Evolutionary conservation across 2,329 filamentous ascomycete genomes (phyloP).

Genomic region (Aspergillus neoniger): DNA sequence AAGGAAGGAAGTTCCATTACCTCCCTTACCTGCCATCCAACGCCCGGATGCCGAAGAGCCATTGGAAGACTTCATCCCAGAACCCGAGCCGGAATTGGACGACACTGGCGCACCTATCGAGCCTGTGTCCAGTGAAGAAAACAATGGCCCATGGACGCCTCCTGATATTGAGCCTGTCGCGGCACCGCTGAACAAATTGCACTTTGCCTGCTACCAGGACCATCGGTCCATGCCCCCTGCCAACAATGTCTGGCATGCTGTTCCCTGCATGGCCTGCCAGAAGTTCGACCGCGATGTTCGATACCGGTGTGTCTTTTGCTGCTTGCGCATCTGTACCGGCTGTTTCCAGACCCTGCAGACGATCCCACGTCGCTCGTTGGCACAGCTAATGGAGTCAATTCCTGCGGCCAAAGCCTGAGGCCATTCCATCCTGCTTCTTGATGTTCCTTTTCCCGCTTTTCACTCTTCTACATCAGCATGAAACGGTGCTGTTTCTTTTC

Average conservation of each 20-base stretch:
- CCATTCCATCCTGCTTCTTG: background rate
- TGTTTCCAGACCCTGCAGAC: slow-evolving; percentile 40
- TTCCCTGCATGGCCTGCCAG: slow-evolving; percentile 48
- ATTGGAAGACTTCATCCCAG: slow-evolving; percentile 38
- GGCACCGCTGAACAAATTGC: slow-evolving; percentile 38
- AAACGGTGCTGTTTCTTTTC: background rate
- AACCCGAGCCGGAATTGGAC: slow-evolving; percentile 26
- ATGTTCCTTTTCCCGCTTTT: background rate
- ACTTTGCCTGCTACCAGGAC: slow-evolving; percentile 43
- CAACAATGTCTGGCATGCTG: slow-evolving; percentile 43
- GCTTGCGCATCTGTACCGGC: slow-evolving; percentile 40
- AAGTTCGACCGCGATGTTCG: slow-evolving; percentile 41
- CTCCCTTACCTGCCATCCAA: slow-evolving; percentile 17
- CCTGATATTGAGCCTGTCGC: slow-evolving; percentile 38
- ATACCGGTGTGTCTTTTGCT: slow-evolving; percentile 46
- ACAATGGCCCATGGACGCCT: slow-evolving; percentile 27
- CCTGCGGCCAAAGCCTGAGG: slow-evolving; percentile 5
- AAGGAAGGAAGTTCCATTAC: slow-evolving; percentile 16
- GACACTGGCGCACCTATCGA: slow-evolving; percentile 22
- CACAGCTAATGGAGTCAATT: slow-evolving; percentile 33
- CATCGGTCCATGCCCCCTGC: slow-evolving; percentile 39
- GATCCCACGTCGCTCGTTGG: slow-evolving; percentile 35
- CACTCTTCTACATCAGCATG: background rate
- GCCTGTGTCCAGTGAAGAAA: slow-evolving; percentile 21
- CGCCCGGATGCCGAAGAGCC: slow-evolving; percentile 23